Conservation (phyloP, 805 yeast species). For the Candida michaelii region DNA sequence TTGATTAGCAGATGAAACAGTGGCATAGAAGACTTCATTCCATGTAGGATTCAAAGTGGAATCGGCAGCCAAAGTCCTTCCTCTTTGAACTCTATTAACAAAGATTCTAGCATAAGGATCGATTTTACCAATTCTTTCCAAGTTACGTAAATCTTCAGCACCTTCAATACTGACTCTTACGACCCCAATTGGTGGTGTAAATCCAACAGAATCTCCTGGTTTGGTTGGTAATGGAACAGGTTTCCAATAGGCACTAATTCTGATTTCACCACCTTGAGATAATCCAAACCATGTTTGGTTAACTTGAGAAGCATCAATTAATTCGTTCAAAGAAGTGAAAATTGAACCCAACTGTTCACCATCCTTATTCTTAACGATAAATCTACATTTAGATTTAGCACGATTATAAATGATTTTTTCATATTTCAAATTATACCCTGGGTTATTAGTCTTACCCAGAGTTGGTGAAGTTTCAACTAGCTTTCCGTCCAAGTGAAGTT, state of each 20-base stretch:
- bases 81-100: conserved; percentile 72
- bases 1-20: conserved; percentile 82
- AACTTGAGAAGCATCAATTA: conserved; percentile 75
- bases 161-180: conserved; percentile 68
- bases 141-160: conserved; percentile 75
- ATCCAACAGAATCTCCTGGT: conserved; percentile 67
- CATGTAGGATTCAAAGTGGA: conserved; percentile 77
- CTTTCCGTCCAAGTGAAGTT: conserved; percentile 65
- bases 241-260: conserved; percentile 75
- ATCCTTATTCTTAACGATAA: conserved; percentile 60
- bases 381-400: conserved; percentile 64
- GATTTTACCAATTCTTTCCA: conserved; percentile 85
- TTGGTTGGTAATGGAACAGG: conserved; percentile 56
- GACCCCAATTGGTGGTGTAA: conserved; percentile 94
- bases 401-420: conserved; percentile 75
- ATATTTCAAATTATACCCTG: conserved; percentile 60
- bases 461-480: conserved; percentile 56
- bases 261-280: conserved; percentile 71
- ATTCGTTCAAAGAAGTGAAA: conserved; percentile 55
- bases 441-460: conserved; percentile 60
- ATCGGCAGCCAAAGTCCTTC: conserved; percentile 69
- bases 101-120: conserved; percentile 88
- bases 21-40: conserved; percentile 79
- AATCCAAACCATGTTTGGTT: conserved; percentile 78
- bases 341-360: conserved; percentile 59